Conservation (phyloP, 2,329 filamentous ascomycete genomes). For the Seiridium unicorne region DNA sequence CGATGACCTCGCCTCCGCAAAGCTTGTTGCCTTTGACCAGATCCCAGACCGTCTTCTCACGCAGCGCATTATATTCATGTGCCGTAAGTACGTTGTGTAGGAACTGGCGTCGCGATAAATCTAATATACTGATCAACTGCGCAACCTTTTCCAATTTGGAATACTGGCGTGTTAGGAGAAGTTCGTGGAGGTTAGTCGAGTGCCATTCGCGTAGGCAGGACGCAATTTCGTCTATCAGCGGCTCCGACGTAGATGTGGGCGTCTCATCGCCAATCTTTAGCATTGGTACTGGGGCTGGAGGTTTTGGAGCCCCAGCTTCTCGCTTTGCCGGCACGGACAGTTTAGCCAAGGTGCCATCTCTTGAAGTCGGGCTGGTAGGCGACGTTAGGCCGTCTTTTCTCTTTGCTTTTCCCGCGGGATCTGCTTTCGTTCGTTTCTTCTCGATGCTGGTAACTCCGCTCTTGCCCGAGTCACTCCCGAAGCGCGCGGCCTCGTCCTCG, state of each 20-base stretch:
- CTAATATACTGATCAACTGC: constrained; percentile 76
- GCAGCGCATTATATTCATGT: constrained; percentile 75
- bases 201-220: constrained; percentile 98
- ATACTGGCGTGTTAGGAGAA: constrained; percentile 83
- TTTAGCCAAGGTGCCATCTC: background rate
- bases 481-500: constrained; percentile 29
- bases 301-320: constrained; percentile 69
- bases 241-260: constrained; percentile 83
- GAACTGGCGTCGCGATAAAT: constrained; percentile 82
- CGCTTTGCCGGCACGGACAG: constrained; percentile 46
- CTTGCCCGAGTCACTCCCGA: constrained; percentile 52
- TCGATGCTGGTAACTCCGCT: constrained; percentile 44
- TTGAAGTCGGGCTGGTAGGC: background rate
- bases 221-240: constrained; percentile 94
- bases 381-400: background rate
- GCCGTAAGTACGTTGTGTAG: constrained; percentile 90
- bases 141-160: constrained; percentile 77
- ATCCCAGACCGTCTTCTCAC: constrained; percentile 94
- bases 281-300: constrained; percentile 92
- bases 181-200: constrained; percentile 90
- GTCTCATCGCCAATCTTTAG: constrained; percentile 97
- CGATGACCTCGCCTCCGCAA: constrained; percentile 89
- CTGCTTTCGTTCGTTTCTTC: constrained; percentile 30
- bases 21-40: constrained; percentile 92
- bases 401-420: background rate